phyloP scores from a whole-genome alignment of 208 protist genomes.

The Acanthamoeba lenticulata region DNA sequence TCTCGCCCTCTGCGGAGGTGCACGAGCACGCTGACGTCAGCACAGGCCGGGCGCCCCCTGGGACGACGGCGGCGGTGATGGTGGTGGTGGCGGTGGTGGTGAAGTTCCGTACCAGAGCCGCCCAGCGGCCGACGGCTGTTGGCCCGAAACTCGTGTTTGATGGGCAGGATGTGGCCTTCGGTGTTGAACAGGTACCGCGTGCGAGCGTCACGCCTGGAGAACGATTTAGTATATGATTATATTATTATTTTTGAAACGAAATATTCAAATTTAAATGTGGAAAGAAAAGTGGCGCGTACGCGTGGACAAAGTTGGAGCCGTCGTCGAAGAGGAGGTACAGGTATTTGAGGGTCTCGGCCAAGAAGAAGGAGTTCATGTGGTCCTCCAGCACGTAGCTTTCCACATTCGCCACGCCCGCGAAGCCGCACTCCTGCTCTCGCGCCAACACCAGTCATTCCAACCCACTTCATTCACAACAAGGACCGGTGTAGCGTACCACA shows the following conservation, averaged over 20 bases:
- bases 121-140: neutral
- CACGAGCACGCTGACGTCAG: too few species aligned
- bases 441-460: neutral
- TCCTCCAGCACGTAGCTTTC: constrained; percentile 86
- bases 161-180: constrained; percentile 73
- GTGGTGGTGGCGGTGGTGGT: neutral
- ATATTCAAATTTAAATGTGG: neutral
- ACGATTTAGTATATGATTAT: neutral
- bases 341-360: constrained; percentile 97
- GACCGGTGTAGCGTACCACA: neutral
- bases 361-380: constrained; percentile 94
- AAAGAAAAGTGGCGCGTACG: neutral
- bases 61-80: neutral
- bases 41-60: neutral
- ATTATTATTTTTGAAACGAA: neutral
- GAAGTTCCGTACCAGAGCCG: neutral
- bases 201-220: neutral
- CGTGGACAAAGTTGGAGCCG: constrained; percentile 76
- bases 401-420: constrained; percentile 80
- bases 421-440: constrained; percentile 74
- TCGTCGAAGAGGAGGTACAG: constrained; percentile 93
- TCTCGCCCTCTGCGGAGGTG: too few species aligned
- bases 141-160: neutral
- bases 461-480: neutral
- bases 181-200: constrained; percentile 84